These are phyloP conservation scores for Pseudogymnoascus sp. DNA, from an alignment of 2,329 filamentous ascomycete species.

Conservation along the genomic window DNA sequence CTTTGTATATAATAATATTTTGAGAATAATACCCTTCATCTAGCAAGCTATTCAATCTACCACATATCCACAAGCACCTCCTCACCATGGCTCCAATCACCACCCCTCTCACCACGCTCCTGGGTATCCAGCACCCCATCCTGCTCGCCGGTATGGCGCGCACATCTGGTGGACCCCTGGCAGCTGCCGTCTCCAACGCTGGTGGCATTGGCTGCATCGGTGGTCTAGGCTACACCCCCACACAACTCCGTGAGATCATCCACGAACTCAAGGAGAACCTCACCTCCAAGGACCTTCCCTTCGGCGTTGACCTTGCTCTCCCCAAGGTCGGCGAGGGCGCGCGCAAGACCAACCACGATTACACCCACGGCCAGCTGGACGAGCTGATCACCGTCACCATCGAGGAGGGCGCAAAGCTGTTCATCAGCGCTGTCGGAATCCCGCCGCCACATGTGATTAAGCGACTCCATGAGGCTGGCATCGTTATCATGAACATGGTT, in stretches of 20 bases:
- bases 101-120: conserved; percentile 69
- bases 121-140: conserved; percentile 81
- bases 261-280: conserved; percentile 76
- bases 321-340: conserved; percentile 80
- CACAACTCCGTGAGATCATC: conserved; percentile 71
- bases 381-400: conserved; percentile 83
- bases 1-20: not conserved
- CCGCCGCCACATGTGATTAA: conserved; percentile 68
- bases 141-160: conserved; percentile 91
- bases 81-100: conserved; percentile 43
- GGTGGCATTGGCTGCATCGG: conserved; percentile 69
- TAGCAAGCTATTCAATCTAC: not conserved
- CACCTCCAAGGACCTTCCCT: conserved; percentile 59
- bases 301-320: conserved; percentile 85
- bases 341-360: conserved; percentile 90
- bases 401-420: conserved; percentile 72
- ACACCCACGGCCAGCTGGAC: conserved; percentile 81
- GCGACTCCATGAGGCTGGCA: conserved; percentile 66
- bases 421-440: conserved; percentile 82
- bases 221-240: conserved; percentile 62
- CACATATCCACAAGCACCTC: not conserved
- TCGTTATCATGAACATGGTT: conserved; percentile 96
- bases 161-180: conserved; percentile 68
- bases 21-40: not conserved
- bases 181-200: conserved; percentile 73